Evolutionary conservation across 768 basidiomycete genomes (phyloP), one percentile per base, ranked within the genome.

Genomic region (Lactarius hengduanensis): DNA sequence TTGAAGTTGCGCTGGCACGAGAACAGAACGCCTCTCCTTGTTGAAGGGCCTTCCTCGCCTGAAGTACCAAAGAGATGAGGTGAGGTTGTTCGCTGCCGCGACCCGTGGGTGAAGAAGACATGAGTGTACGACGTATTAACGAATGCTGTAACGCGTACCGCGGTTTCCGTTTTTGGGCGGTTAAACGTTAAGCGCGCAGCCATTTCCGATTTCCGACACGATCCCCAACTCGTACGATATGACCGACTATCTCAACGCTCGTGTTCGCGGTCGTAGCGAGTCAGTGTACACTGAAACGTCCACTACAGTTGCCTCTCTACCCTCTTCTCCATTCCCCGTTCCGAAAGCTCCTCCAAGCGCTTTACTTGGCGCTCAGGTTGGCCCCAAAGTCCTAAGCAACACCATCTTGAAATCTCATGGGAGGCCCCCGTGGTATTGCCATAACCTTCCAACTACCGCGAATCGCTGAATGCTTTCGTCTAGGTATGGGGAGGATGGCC

Each of bases 381-480:
- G 16, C 32, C 58, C 65, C 9, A 69, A 77, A 64, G 69, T 75
- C 5, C 87, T 78, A 71, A 85, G 92, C 78, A 94, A 94, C 72
- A 90, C 85, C 2, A 79, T 94, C 30, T 78, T 94, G 41, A 89
- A 87, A 57, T 91, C 90, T 40, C 92, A 94, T 77, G 92, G 92
- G 58, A 83, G 92, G 57, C 90, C 90, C 57, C 91, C 92, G 72
- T 94, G 92, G 92, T 92, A 76, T 63, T 54, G 11, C 16, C 30
- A 40, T 69, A 57, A 18, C n/a, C 7, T 43, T 43, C 20, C 69
- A 63, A 26, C 61, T 36, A 22, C 47, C 45, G 18, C 69, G 41
- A 68, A 56, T 57, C 69, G 36, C 65, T 57, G 30, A 70, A 36
- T 55, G 62, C 28, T 58, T 36, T 43, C 54, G 54, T 43, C 47